Evolutionary conservation across 1,284 basidiomycete genomes (phyloP), one percentile per base, ranked within the genome.

Genomic region (Moesziomyces parantarcticus): DNA sequence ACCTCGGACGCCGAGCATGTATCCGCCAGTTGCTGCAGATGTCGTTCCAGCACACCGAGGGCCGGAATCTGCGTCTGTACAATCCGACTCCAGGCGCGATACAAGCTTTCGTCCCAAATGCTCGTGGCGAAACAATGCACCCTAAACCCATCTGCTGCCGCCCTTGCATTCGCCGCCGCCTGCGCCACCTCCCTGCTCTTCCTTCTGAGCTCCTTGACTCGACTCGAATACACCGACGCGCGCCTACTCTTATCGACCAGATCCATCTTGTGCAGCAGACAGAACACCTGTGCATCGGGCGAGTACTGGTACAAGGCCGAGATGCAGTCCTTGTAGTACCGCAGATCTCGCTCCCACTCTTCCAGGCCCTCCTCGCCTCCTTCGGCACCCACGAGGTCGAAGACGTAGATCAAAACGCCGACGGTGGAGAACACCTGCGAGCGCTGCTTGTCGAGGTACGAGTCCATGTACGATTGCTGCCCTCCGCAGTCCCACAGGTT

Each of bases 401-500:
- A 98, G 10, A 99, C 97, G 85, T 99, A 99, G 80, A 99, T 98
- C 82, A 99, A 89, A 42, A 97, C 93, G 13, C 94, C 94, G 58
- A 97, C 96, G 79, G 95, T 91, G 77, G 92, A 90, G 86, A 99
- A 99, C 75, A 98, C 94, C 44, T 92, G 94, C 34, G 91, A 88
- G 68, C 92, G 91, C 83, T 97, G 93, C 0, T 91, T 90, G 40
- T 91, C 90, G 68, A 98, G 90, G 85, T 97, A 99, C 48, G 91
- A 92, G 84, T 97, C 94, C 90, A 98, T 94, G 87, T 97, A 99
- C 16, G 93, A 90, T 79, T 97, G 94, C 86, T 99, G 97, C 5
- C 96, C 96, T 48, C 96, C 96, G 77, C 96, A 98, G 85, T 99
- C 97, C 95, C 96, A 98, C 14, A 99, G 88, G 83, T 97, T 96